Base-by-base conservation (phyloP, 2,329 filamentous ascomycete species). In the Xylariaceae sp. region DNA sequence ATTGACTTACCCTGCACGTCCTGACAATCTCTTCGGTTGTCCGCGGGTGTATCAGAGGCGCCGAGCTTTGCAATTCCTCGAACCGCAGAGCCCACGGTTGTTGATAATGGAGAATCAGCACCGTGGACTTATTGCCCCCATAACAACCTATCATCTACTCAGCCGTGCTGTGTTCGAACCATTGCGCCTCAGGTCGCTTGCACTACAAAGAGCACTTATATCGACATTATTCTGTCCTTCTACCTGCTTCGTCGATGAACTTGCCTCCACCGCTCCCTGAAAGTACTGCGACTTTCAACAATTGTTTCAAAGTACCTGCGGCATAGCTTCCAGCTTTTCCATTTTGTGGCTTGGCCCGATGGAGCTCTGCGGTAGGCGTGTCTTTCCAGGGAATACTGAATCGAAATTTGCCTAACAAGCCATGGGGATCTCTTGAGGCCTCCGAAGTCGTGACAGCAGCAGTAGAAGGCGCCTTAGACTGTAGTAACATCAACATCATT, bases 221-320 rank as follows among this genome's bases (percentile, higher is more conserved):
- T 42, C 35, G 23, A 15, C 47, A 44, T 59, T 35, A 58, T 18
- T 37, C 51, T 54, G 44, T 56, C 53, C 49, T 13, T 30, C 50
- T 53, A 35, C 52, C 55, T 55, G 55, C 39, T 8, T 35, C 18
- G 4, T 51, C 34, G 15, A 56, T 47, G 47, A 37, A 42, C 47
- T 63, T 65, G 3, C 52, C 53, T 9, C 55, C 62, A 50, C 44
- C 49, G 17, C 44, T 59, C 17, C 15, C 13, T n/a, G 49, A 42
- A 0, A 45, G 50, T 15, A 76, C 71, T 2, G 71, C 69, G 4
- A 70, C 69, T 62, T 74, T 80, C 9, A 86, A 71, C 15, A 86
- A 68, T 48, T 82, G 77, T 56, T 81, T 75, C 18, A 86, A 72
- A 56, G 79, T 84, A 1, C 82, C 81, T 68, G 84, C 82, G 0